Evolutionary conservation across 2,329 filamentous ascomycete genomes (phyloP), one percentile per base, ranked within the genome.

Genomic region (Macrophomina phaseolina): DNA sequence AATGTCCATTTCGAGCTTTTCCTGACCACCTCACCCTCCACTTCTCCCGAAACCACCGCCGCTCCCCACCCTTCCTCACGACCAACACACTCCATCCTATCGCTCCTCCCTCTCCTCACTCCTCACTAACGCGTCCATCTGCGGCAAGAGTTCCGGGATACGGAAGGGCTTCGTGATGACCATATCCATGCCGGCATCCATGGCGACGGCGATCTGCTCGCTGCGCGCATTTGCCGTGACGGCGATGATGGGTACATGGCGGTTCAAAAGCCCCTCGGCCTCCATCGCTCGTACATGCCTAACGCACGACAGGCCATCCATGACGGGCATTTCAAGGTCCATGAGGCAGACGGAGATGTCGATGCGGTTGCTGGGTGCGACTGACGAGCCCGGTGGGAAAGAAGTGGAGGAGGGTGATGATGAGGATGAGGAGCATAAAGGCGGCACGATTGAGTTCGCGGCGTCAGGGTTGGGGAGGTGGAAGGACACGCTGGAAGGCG

Each of bases 271-370:
- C 0, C 73, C 71, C 1, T 71, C 64, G 2, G 23, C 34, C 64
- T 78, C 68, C 74, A 78, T 74, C 11, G 74, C 71, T 2, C 77
- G 71, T 30, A 79, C 77, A n/a, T 70, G 70, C 7, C 68, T 69
- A 11, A 74, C 72, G 49, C 76, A 78, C 3, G 73, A 73, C 7
- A 79, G 67, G 1, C 77, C 77, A 62, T 78, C 73, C 77, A 79
- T 79, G 40, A 77, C 72, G 2, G 77, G 77, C 77, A 79, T 79
- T 45, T 79, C 77, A 16, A 75, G 70, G 56, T 79, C 77, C 72
- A 78, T 75, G 5, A 79, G 73, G 28, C 79, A 71, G 14, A 79
- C 67, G 0, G 73, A 72, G 8, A 79, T 70, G 1, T 73, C 73
- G 9, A 68, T 14, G 23, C 36, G 18, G 30, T 46, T 9, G n/a